Percentiles rank a stretch among this genome's conserved stretches.
Evolutionary conservation across 352 stramenopile species (phyloP).

Genomic region (Phytophthora pluvialis): DNA sequence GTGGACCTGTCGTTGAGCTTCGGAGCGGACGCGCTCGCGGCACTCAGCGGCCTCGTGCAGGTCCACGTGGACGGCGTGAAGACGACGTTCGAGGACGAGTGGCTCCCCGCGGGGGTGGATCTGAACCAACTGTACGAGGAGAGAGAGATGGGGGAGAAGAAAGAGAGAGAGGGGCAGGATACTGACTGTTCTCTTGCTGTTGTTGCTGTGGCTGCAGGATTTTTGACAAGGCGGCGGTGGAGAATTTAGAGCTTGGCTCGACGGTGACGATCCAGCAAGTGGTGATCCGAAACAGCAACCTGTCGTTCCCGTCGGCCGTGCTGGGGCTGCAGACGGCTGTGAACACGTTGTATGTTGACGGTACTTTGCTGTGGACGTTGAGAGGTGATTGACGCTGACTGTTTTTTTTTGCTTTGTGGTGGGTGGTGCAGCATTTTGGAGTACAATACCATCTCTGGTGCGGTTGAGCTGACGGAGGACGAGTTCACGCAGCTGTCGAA

Average conservation of each 20-base stretch:
- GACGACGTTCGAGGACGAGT: slow-evolving; percentile 45
- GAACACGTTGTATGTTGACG: slow-evolving; percentile 35
- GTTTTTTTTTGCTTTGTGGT: background rate
- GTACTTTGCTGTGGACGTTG: background rate
- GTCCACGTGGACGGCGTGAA: slow-evolving; percentile 51
- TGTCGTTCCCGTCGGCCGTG: slow-evolving; percentile 56
- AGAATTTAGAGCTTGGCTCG: slow-evolving; percentile 41
- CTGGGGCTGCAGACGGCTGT: slow-evolving; percentile 40
- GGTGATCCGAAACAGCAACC: slow-evolving; percentile 49
- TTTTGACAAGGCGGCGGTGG: slow-evolving; percentile 48
- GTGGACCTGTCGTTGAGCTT: slow-evolving; percentile 31
- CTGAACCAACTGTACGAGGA: slow-evolving; percentile 50
- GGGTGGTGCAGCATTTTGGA: slow-evolving; percentile 42
- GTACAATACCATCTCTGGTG: slow-evolving; percentile 42
- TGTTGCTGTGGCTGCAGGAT: slow-evolving; percentile 33
- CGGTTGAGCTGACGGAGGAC: slow-evolving; percentile 42
- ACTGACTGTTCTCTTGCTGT: slow-evolving; percentile 1
- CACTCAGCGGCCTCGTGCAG: slow-evolving; percentile 36
- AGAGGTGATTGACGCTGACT: slow-evolving; percentile 4
- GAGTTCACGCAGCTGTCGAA: slow-evolving; percentile 36
- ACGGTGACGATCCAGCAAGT: slow-evolving; percentile 45
- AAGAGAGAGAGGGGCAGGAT: background rate
- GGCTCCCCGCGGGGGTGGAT: slow-evolving; percentile 36
- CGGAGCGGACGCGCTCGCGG: slow-evolving; percentile 21
- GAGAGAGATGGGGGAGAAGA: background rate